Conservation (phyloP, 139 green algal species). For the Chlorella sp. region DNA sequence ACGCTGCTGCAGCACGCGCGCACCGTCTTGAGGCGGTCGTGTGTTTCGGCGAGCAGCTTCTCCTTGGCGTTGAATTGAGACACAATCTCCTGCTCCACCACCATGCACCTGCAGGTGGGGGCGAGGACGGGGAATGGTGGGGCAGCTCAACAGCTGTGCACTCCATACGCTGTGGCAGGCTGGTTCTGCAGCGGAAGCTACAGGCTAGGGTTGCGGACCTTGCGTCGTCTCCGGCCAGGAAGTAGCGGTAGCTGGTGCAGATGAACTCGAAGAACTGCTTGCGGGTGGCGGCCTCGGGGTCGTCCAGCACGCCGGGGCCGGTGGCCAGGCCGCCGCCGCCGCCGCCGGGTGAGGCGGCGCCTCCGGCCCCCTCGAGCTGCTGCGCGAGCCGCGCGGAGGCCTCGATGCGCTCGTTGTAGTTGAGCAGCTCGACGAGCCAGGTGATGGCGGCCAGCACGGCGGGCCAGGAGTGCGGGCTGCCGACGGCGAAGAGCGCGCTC, state of each 20-base stretch:
- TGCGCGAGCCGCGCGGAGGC: conserved; percentile 28
- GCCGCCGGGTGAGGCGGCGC: conserved; percentile 2
- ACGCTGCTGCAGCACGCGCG: too few species aligned
- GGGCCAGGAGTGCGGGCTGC: conserved; percentile 89
- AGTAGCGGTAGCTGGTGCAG: conserved; percentile 57
- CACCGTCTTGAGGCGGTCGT: conserved; percentile 7
- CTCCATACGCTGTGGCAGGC: too few species aligned
- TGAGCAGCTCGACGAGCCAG: conserved; percentile 91
- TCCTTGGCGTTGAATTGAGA: conserved; percentile 43
- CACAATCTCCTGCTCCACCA: conserved; percentile 57
- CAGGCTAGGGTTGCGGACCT: too few species aligned
- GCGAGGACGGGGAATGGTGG: neutral
- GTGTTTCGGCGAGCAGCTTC: conserved; percentile 9
- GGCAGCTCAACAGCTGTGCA: too few species aligned
- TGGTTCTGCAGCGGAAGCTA: too few species aligned
- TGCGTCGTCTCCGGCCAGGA: conserved; percentile 71
- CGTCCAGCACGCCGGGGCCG: conserved; percentile 9
- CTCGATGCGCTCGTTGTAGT: conserved; percentile 61
- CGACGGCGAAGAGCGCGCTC: conserved; percentile 80
- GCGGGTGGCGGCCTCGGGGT: conserved; percentile 13
- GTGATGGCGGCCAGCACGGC: conserved; percentile 73
- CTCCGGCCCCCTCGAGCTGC: too few species aligned
- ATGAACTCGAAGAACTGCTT: conserved; percentile 40
- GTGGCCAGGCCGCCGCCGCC: conserved; percentile 1
- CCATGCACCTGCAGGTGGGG: conserved; percentile 14